Evolutionary conservation across 805 yeast genomes (phyloP), one percentile per base, ranked within the genome.

Genomic region (Schwanniomyces pseudopolymorphus): DNA sequence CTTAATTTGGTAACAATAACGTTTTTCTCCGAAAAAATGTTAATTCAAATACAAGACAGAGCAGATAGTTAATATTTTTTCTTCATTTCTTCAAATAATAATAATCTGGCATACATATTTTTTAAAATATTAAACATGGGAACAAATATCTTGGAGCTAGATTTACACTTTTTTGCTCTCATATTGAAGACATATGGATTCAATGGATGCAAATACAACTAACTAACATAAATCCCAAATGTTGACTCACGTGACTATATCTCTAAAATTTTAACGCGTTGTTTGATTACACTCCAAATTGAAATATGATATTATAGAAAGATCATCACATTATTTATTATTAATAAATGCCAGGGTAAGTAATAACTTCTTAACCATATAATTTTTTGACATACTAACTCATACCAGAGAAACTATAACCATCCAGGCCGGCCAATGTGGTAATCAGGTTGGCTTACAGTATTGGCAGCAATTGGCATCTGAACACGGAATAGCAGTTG

Each of bases 371-470:
- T 26, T 13, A 21, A 5, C 11, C 9, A 20, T 31, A 4, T 3
- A 11, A 3, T 3, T 27, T 13, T 11, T 13, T 27, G 5, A 14
- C 5, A 35, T 52, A 63, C 69, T 61, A 65, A 61, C 65, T 16
- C 5, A 31, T 5, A 33, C 14, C 17, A 70, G 91, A 8, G 90
- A 86, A 62, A 80, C 85, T 2, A 73, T 86, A 35, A 84, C 91
- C 1, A 64, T 86, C 9, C 91, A 85, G 56, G 81, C 82, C 9
- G 96, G 96, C 21, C 99, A 94, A 69, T 94, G 99, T 71, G 99
- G 99, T 47, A 94, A 94, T 67, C 98, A 92, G 63, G 84, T 92
- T 1, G 97, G 97, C 21, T 81, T 87, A 46, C 86, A 87, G 64
- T 92, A 91, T 64, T 94, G 99, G 99, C 77, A 82, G 40, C 96